Evolutionary conservation across 257 asterid species (phyloP).

Genomic region (Solanum appendiculatum): DNA sequence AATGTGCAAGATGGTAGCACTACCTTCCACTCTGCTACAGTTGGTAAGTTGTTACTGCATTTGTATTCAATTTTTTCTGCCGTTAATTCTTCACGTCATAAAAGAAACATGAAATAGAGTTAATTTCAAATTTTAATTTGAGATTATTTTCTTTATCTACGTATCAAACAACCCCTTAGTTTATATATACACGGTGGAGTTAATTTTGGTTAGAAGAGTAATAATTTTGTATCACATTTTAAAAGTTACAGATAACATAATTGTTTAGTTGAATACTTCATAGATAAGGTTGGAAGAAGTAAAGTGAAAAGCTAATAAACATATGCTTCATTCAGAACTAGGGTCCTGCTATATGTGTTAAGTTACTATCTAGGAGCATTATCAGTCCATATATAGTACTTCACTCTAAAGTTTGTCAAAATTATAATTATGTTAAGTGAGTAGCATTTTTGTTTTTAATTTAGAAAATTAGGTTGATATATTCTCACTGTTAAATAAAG

Average conservation of each 20-base stretch:
- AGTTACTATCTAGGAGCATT: background rate
- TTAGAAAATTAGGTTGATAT: background rate
- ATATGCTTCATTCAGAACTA: background rate
- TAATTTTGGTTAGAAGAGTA: too few species aligned
- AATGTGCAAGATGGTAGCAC: slow-evolving; percentile 68
- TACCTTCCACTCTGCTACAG: slow-evolving; percentile 81
- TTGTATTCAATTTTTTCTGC: too few species aligned
- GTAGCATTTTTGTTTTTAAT: background rate
- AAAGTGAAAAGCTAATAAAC: background rate
- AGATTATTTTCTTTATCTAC: too few species aligned
- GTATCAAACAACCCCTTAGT: too few species aligned
- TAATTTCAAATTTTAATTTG: too few species aligned
- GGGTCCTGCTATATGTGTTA: background rate
- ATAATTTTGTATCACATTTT: background rate
- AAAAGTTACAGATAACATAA: background rate
- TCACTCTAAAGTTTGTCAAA: background rate
- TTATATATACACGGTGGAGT: too few species aligned
- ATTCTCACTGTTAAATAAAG: background rate
- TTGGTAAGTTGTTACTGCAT: slow-evolving; percentile 30
- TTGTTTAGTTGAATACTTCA: background rate
- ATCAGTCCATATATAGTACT: background rate
- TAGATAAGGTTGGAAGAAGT: background rate
- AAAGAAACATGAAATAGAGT: too few species aligned
- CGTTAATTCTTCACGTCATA: too few species aligned
- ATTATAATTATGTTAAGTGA: background rate